Percentiles rank a stretch among this genome's conserved stretches.
These are phyloP conservation scores for Emmonsia crescens DNA, from an alignment of 2,329 filamentous ascomycete genomes.

Conservation along the genomic window DNA sequence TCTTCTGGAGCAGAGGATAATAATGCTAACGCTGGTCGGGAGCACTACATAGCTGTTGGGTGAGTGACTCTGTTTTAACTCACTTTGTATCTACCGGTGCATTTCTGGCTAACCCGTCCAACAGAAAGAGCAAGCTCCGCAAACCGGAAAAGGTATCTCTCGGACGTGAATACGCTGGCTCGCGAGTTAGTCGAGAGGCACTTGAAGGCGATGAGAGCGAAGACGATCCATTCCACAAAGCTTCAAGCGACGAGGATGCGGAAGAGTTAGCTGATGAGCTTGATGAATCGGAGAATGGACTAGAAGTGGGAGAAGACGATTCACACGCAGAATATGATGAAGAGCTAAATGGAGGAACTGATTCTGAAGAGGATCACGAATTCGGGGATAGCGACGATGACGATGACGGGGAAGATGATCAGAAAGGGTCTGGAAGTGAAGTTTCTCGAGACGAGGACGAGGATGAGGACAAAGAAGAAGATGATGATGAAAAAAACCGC, in stretches of 20 bases:
- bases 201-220: constrained; percentile 47
- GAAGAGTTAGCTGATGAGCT: constrained; percentile 11
- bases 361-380: constrained; percentile 21
- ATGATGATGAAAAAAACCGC: constrained; percentile 18
- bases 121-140: constrained; percentile 69
- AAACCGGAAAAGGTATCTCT: constrained; percentile 58
- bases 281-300: constrained; percentile 14
- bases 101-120: constrained; percentile 4
- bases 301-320: neutral
- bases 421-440: constrained; percentile 17
- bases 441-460: constrained; percentile 16
- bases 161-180: constrained; percentile 70
- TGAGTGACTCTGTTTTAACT: constrained; percentile 25
- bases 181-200: constrained; percentile 59
- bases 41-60: constrained; percentile 76
- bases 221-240: constrained; percentile 34
- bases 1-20: constrained; percentile 37
- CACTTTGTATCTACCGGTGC: neutral
- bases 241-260: constrained; percentile 23
- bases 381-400: constrained; percentile 18
- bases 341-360: constrained; percentile 17
- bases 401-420: constrained; percentile 17
- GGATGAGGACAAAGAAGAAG: constrained; percentile 16
- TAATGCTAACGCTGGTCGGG: constrained; percentile 53
- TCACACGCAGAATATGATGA: constrained; percentile 16